Base-by-base conservation (phyloP, 2,329 filamentous ascomycete species). In the Aspergillus sergii region DNA sequence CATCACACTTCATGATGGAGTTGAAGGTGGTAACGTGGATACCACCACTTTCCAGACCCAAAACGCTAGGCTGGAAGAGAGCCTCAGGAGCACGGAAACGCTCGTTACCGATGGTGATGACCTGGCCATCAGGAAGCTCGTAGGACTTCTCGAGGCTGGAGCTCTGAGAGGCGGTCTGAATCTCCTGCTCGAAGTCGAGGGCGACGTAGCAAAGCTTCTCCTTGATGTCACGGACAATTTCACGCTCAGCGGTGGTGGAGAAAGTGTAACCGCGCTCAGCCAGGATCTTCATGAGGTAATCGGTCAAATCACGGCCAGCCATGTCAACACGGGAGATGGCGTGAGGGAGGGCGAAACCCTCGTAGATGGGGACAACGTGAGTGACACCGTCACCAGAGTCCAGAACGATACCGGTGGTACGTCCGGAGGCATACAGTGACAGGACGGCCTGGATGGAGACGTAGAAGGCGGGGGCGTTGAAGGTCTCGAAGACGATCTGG, bases 1-100 rank as follows among this genome's bases (percentile, higher is more conserved):
- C 94, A 85, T 99, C 95, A 84, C 95, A 98, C 92, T 99, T 99
- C 93, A 98, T 98, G 91, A 99, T 97, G 78, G 95, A 98, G 91
- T 98, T 98, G 92, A 97, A 98, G 77, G 95, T 98, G 81, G 94
- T 98, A 81, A 97, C 94, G 87, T 98, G 95, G 85, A 99, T 98
- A 85, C 95, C 95, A 80, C 94, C 94, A 83, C 90, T 93, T 86
- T 99, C 95, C 79, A 97, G 94, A 90, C 95, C 95, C 76, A 99
- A 87, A 75, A 98, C 94, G 73, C 91, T 95, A 80, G 95, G 95
- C 88, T 97, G 93, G 94, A 99, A 99, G 78, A 99, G 92, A 84
- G 95, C 94, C 88, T 99, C 95, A 74, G 95, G 95, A 82, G 94
- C 94, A 85, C 95, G 94, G 94, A 99, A 99, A 80, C 95, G 93